These are phyloP conservation scores for Sutorius australiensis DNA, from an alignment of 768 basidiomycete genomes.

Conservation along the genomic window DNA sequence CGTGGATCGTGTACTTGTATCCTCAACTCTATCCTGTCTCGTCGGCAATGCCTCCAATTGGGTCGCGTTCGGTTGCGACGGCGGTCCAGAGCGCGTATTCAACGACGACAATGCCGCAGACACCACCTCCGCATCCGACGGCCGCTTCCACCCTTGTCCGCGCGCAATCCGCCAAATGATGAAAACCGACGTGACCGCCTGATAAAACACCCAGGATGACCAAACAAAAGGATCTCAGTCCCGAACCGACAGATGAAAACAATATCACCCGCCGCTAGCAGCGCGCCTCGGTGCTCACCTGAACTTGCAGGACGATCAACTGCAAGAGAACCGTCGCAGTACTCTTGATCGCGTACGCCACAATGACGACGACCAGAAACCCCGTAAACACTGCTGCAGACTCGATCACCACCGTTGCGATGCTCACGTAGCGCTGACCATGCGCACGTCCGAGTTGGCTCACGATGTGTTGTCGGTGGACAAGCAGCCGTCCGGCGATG, in stretches of 20 bases:
- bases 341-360: constrained; percentile 38
- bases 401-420: constrained; percentile 40
- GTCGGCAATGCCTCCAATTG: background rate
- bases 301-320: background rate
- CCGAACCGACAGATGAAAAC: background rate
- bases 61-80: background rate
- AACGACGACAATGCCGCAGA: background rate
- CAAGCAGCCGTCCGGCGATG: constrained; percentile 29
- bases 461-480: constrained; percentile 19
- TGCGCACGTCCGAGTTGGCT: constrained; percentile 33
- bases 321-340: constrained; percentile 42
- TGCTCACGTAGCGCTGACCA: constrained; percentile 35
- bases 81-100: background rate
- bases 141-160: constrained; percentile 32
- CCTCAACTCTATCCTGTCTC: background rate
- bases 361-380: constrained; percentile 38
- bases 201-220: background rate
- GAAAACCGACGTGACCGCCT: constrained; percentile 39
- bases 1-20: background rate
- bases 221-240: background rate
- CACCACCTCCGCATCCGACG: background rate
- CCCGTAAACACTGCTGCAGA: constrained; percentile 43
- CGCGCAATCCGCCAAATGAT: constrained; percentile 39
- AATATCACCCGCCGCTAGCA: background rate
- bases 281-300: constrained; percentile 1